Percentiles rank a stretch among this genome's conserved stretches.
Evolutionary conservation across 2,329 filamentous ascomycete species (phyloP).

Genomic region (Calonectria naviculata): DNA sequence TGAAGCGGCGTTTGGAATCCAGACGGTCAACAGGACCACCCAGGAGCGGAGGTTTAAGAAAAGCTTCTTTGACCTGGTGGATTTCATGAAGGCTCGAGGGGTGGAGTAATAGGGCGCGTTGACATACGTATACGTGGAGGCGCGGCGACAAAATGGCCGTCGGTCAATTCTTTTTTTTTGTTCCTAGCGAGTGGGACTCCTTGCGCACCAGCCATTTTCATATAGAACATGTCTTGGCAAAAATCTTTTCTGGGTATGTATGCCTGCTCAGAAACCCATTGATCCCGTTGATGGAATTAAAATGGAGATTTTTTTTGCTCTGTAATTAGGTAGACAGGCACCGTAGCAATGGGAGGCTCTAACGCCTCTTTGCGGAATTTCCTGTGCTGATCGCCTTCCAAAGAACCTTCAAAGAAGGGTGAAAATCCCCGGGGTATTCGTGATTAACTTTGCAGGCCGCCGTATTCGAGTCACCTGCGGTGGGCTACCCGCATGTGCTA

Average conservation of each 20-base stretch:
- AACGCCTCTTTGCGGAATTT: no score
- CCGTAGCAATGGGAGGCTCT: not conserved
- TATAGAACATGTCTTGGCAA: not conserved
- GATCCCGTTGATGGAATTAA: not conserved
- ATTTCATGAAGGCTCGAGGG: slow-evolving; percentile 55
- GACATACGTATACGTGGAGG: not conserved
- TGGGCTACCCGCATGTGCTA: not conserved
- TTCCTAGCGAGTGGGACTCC: not conserved
- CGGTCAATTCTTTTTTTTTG: not conserved
- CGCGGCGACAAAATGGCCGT: not conserved
- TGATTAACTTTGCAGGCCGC: not conserved
- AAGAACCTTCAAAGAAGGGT: not conserved
- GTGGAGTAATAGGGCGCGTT: slow-evolving; percentile 27
- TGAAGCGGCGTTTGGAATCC: slow-evolving; percentile 63
- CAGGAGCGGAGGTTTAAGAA: slow-evolving; percentile 64
- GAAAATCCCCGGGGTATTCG: not conserved
- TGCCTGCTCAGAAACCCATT: not conserved
- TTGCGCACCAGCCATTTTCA: slow-evolving; percentile 1
- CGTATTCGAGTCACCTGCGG: not conserved
- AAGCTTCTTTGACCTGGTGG: slow-evolving; percentile 68
- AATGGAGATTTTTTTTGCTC: not conserved
- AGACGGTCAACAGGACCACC: slow-evolving; percentile 65
- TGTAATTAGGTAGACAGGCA: not conserved
- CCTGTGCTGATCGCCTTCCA: not conserved
- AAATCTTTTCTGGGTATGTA: not conserved